phyloP scores from a whole-genome alignment of 139 green algal species.

The Volvox africanus region DNA sequence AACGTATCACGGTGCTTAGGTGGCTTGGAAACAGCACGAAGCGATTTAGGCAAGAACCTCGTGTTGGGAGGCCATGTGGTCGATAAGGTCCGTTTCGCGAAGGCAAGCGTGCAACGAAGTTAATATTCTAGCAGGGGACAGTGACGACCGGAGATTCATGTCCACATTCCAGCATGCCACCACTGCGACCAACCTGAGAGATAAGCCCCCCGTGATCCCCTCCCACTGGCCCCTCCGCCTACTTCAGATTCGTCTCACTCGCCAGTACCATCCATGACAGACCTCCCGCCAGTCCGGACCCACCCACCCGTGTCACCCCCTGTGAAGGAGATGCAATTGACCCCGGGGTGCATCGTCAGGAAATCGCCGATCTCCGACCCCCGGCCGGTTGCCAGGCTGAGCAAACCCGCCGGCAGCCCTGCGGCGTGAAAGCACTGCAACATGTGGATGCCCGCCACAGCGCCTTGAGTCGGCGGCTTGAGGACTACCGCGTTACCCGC shows the following conservation, averaged over 20 bases:
- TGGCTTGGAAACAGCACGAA: too few relatives aligned
- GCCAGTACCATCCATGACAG: background rate
- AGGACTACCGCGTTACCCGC: slow-evolving; percentile 96
- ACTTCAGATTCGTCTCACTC: background rate
- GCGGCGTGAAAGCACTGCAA: slow-evolving; percentile 89
- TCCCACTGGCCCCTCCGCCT: too few relatives aligned
- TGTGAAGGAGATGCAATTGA: slow-evolving; percentile 94
- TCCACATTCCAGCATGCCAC: too few relatives aligned
- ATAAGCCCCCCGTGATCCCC: too few relatives aligned
- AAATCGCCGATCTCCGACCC: slow-evolving; percentile 97
- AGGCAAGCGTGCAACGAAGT: too few relatives aligned
- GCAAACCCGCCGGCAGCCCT: slow-evolving; percentile 79
- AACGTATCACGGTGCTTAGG: too few relatives aligned
- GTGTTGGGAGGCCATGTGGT: too few relatives aligned
- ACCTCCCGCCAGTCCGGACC: background rate
- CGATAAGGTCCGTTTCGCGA: too few relatives aligned
- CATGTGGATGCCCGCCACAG: slow-evolving; percentile 91
- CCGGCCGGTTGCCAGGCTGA: slow-evolving; percentile 87
- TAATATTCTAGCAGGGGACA: too few relatives aligned
- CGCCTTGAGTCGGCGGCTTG: slow-evolving; percentile 95
- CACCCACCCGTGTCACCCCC: slow-evolving; percentile 82
- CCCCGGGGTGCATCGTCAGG: slow-evolving; percentile 87
- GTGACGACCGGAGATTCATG: too few relatives aligned
- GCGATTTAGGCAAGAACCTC: too few relatives aligned
- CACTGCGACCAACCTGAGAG: too few relatives aligned